Evolutionary conservation across 2,329 filamentous ascomycete species (phyloP).

Genomic region (Monilinia laxa): DNA sequence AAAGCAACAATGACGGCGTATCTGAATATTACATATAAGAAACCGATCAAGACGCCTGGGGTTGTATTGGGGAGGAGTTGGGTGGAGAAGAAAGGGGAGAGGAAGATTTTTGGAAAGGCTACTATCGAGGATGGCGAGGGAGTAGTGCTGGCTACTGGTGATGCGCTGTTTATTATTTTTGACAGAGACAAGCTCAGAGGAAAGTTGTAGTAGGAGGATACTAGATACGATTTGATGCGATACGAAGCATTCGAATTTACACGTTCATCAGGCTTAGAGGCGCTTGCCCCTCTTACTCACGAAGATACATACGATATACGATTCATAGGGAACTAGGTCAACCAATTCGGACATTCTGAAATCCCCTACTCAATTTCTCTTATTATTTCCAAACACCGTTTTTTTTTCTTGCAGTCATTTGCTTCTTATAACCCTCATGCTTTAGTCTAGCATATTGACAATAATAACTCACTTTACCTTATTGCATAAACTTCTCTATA

Average conservation of each 20-base stretch:
- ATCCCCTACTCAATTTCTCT: not conserved
- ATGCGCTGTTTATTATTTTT: slow-evolving; percentile 48
- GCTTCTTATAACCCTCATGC: not conserved
- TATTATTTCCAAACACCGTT: not conserved
- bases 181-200: slow-evolving; percentile 21
- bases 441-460: not conserved
- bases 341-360: not conserved
- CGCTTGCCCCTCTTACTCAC: not conserved
- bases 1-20: slow-evolving; percentile 47
- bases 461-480: not conserved
- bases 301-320: not conserved
- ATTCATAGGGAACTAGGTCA: not conserved
- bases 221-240: not conserved
- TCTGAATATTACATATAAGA: slow-evolving; percentile 55
- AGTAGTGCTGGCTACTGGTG: slow-evolving; percentile 50
- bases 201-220: slow-evolving; percentile 24
- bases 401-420: not conserved
- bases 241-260: not conserved
- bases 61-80: slow-evolving; percentile 49
- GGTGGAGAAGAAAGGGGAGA: slow-evolving; percentile 49
- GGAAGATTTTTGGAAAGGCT: slow-evolving; percentile 53
- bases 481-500: not conserved
- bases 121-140: slow-evolving; percentile 52
- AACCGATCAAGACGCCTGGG: slow-evolving; percentile 52
- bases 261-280: not conserved